Percentiles rank a stretch among this genome's conserved stretches.
Conservation (phyloP, 2,329 filamentous ascomycete species). For the Colletotrichum salicis region DNA sequence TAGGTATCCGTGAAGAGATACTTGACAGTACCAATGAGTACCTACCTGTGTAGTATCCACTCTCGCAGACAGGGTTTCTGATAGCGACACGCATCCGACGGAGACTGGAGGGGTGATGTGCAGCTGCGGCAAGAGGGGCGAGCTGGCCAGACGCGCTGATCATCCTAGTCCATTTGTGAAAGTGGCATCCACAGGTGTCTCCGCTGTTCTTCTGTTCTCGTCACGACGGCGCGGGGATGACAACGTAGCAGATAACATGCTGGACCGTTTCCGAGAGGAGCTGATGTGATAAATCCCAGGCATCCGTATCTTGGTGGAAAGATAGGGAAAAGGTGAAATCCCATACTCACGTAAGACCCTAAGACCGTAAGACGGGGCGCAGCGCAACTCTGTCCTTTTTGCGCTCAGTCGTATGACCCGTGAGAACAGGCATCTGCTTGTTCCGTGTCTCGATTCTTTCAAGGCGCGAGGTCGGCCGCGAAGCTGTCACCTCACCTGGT, state of each 20-base stretch:
- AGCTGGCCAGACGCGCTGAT: conserved; percentile 28
- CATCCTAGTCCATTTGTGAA: conserved; percentile 24
- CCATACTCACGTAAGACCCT: conserved; percentile 27
- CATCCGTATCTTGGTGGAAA: conserved; percentile 7
- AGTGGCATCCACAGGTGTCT: conserved; percentile 9
- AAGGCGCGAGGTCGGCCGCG: conserved; percentile 11
- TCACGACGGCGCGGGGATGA: conserved; percentile 13
- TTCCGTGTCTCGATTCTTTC: conserved; percentile 18
- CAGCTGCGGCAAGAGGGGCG: conserved; percentile 29
- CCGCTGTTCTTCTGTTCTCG: conserved; percentile 15
- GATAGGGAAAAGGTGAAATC: conserved; percentile 22
- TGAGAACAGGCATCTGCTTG: conserved; percentile 18
- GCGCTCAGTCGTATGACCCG: conserved; percentile 25
- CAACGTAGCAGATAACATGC: conserved; percentile 12
- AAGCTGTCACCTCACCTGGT: conserved; percentile 29
- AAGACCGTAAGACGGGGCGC: conserved; percentile 14
- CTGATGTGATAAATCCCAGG: conserved; percentile 1
- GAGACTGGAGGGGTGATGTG: conserved; percentile 34
- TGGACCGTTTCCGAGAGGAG: background rate
- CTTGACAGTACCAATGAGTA: conserved; percentile 27
- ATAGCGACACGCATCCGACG: conserved; percentile 31
- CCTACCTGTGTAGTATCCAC: conserved; percentile 27
- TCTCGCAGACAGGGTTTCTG: conserved; percentile 20
- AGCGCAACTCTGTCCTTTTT: conserved; percentile 13
- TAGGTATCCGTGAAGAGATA: conserved; percentile 5